A percentile compares a stretch with the other conserved stretches of the same genome.
Conservation (phyloP, 108 stramenopile genomes). For the Schizochytrium sp. region DNA sequence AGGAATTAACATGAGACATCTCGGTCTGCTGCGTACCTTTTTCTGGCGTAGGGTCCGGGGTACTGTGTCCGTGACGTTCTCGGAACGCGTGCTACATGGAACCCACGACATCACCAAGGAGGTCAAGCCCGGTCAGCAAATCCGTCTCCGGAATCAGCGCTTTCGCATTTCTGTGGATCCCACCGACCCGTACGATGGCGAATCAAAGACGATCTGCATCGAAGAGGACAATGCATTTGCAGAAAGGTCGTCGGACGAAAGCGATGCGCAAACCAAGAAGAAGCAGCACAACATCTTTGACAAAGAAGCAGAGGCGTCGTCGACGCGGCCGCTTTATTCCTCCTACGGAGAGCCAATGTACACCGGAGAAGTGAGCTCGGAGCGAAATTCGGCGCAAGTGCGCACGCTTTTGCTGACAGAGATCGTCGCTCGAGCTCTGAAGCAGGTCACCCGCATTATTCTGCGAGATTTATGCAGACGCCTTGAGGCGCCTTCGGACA, state of each 20-base stretch:
- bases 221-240: conserved; percentile 18
- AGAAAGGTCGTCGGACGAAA: too few relatives aligned
- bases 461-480: conserved; percentile 27
- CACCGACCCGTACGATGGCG: conserved; percentile 24
- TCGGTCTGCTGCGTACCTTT: conserved; percentile 40
- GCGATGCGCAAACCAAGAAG: neutral
- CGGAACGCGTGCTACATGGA: conserved; percentile 15
- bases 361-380: conserved; percentile 34
- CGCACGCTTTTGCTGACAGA: conserved; percentile 37
- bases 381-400: conserved; percentile 25
- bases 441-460: conserved; percentile 31
- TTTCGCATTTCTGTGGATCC: conserved; percentile 25
- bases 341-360: neutral
- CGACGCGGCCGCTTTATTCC: neutral
- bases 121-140: conserved; percentile 37
- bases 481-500: conserved; percentile 22
- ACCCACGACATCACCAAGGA: conserved; percentile 33
- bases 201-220: conserved; percentile 21
- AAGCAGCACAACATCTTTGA: neutral
- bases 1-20: conserved; percentile 49
- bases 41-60: conserved; percentile 49
- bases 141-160: conserved; percentile 22
- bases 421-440: conserved; percentile 43
- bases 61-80: conserved; percentile 28
- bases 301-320: neutral